These are phyloP conservation scores for Euphorbia corollata DNA, from an alignment of 441 rosid genomes.

Conservation along the genomic window DNA sequence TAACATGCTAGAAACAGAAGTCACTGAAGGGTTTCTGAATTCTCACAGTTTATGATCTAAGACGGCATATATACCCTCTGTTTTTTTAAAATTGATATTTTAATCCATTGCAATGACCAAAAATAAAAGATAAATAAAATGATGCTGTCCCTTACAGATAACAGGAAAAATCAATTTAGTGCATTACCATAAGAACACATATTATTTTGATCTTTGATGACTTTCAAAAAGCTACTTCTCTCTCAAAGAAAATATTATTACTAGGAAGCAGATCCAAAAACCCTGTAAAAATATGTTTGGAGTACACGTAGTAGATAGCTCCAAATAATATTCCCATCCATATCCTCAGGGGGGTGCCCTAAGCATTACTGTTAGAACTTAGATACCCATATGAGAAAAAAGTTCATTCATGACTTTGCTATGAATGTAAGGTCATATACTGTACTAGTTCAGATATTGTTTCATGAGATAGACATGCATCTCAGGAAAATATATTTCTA, in stretches of 20 bases:
- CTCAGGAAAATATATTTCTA: too few relatives aligned
- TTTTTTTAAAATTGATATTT: too few relatives aligned
- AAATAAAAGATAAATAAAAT: not conserved
- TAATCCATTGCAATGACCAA: too few relatives aligned
- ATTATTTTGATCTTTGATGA: not conserved
- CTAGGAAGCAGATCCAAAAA: conserved; percentile 5
- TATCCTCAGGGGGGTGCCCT: not conserved
- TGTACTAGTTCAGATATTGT: not conserved
- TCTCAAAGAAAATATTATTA: not conserved
- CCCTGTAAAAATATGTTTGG: not conserved
- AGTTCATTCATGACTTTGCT: not conserved
- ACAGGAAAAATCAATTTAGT: not conserved
- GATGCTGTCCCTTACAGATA: not conserved
- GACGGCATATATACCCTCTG: not conserved
- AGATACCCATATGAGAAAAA: not conserved
- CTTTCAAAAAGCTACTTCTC: conserved; percentile 1
- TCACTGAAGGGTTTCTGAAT: not conserved
- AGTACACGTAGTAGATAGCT: not conserved
- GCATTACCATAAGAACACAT: not conserved
- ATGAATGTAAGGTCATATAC: not conserved
- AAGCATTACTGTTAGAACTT: conserved; percentile 1
- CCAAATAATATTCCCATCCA: conserved; percentile 5
- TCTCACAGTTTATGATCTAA: not conserved
- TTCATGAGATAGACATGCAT: conserved; percentile 1
- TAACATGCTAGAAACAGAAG: not conserved